Evolutionary conservation across 2,329 filamentous ascomycete species (phyloP).

Genomic region (Calonectria pseudoturangicola): DNA sequence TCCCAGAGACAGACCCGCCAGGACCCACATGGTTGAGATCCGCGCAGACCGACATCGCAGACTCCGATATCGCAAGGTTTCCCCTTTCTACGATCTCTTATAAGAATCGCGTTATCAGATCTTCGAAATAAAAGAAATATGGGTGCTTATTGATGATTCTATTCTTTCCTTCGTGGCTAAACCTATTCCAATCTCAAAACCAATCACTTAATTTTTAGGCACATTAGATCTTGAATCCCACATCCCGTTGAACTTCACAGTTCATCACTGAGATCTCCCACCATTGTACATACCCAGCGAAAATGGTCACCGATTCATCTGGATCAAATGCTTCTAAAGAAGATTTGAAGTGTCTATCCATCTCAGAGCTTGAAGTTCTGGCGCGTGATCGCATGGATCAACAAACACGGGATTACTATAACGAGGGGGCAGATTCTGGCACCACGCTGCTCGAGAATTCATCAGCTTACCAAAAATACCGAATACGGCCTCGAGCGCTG

Average conservation of each 20-base stretch:
- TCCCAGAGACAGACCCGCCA: not conserved
- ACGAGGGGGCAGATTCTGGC: slow-evolving; percentile 5
- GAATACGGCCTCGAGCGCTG: not conserved
- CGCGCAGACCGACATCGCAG: not conserved
- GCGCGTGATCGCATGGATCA: not conserved
- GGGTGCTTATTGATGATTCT: not conserved
- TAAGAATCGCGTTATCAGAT: slow-evolving; percentile 3
- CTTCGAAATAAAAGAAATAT: not conserved
- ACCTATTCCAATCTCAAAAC: not conserved
- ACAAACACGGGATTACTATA: slow-evolving; percentile 16
- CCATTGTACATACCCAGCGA: not conserved
- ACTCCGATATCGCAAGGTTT: slow-evolving; percentile 7
- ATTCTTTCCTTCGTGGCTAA: not conserved
- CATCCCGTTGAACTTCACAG: not conserved
- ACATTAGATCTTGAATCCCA: too few species aligned
- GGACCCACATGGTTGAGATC: not conserved
- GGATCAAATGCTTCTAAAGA: not conserved
- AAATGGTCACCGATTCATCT: not conserved
- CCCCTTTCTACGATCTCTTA: not conserved
- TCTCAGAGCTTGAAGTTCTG: not conserved
- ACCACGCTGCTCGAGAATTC: slow-evolving; percentile 16
- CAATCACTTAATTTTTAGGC: not conserved
- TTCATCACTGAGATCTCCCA: too few species aligned
- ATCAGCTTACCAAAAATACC: slow-evolving; percentile 11
- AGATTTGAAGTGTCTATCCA: slow-evolving; percentile 10